These are phyloP conservation scores for Hypomyces perniciosus DNA, from an alignment of 2,329 filamentous ascomycete species.

Conservation along the genomic window DNA sequence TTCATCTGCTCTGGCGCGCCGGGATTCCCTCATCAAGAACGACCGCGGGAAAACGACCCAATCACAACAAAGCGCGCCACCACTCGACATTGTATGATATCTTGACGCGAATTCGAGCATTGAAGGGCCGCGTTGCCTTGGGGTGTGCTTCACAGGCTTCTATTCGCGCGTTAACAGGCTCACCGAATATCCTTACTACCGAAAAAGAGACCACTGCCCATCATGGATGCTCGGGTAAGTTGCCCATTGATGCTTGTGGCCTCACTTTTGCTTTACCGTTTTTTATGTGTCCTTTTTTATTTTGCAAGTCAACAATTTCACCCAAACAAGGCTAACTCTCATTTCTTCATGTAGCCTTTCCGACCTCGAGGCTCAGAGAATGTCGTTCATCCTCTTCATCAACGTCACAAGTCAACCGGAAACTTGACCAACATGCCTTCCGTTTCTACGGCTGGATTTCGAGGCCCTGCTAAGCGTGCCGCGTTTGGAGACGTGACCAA, in stretches of 20 bases:
- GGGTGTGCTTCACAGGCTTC: constrained; percentile 9
- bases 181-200: constrained; percentile 14
- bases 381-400: constrained; percentile 56
- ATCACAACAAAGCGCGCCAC: constrained; percentile 3
- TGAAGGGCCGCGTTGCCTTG: constrained; percentile 9
- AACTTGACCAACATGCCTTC: constrained; percentile 37
- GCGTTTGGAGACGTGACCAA: constrained; percentile 83
- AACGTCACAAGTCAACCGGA: constrained; percentile 75
- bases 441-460: constrained; percentile 24
- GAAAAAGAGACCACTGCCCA: constrained; percentile 16
- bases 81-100: constrained; percentile 14
- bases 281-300: background rate
- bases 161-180: constrained; percentile 19
- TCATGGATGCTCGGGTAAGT: constrained; percentile 33
- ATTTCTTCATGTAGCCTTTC: constrained; percentile 28
- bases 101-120: constrained; percentile 8
- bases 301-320: background rate
- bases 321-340: background rate
- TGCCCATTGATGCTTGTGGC: background rate
- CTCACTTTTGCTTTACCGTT: background rate
- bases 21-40: constrained; percentile 4
- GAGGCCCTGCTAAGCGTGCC: constrained; percentile 60
- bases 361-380: constrained; percentile 46
- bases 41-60: constrained; percentile 3
- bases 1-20: background rate